These are phyloP conservation scores for Thelonectria rubi DNA, from an alignment of 2,329 filamentous ascomycete genomes.

Conservation along the genomic window DNA sequence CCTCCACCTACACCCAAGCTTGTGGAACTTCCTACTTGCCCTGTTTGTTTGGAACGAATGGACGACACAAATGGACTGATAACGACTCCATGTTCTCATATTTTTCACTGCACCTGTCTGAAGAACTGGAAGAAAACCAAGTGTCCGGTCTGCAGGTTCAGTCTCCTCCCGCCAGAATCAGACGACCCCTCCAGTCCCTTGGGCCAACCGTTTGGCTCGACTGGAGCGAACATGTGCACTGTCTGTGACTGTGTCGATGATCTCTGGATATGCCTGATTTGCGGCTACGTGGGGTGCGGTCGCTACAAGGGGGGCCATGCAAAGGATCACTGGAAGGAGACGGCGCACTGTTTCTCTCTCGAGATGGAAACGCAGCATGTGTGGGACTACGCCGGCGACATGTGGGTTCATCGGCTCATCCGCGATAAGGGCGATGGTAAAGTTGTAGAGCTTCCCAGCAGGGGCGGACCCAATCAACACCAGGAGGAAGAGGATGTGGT, in stretches of 20 bases:
- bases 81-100: slow-evolving; percentile 96
- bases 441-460: slow-evolving; percentile 84
- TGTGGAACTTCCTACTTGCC: slow-evolving; percentile 92
- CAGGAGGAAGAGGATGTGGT: slow-evolving; percentile 71
- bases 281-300: slow-evolving; percentile 90
- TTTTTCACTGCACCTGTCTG: slow-evolving; percentile 95
- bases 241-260: slow-evolving; percentile 83
- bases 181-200: slow-evolving; percentile 59
- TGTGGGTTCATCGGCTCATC: slow-evolving; percentile 95
- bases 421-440: slow-evolving; percentile 94
- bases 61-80: slow-evolving; percentile 95
- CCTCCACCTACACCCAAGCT: slow-evolving; percentile 80
- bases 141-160: slow-evolving; percentile 94
- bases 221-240: slow-evolving; percentile 76
- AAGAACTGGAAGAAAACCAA: slow-evolving; percentile 96
- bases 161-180: slow-evolving; percentile 57
- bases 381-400: slow-evolving; percentile 96
- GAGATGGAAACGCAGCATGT: slow-evolving; percentile 94
- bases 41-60: slow-evolving; percentile 97
- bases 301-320: slow-evolving; percentile 94
- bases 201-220: slow-evolving; percentile 65
- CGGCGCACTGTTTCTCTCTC: slow-evolving; percentile 89
- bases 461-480: slow-evolving; percentile 47
- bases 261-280: slow-evolving; percentile 95
- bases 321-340: slow-evolving; percentile 91